Evolutionary conservation across 345 rosid genomes (phyloP).

Genomic region (Populus deltoides): DNA sequence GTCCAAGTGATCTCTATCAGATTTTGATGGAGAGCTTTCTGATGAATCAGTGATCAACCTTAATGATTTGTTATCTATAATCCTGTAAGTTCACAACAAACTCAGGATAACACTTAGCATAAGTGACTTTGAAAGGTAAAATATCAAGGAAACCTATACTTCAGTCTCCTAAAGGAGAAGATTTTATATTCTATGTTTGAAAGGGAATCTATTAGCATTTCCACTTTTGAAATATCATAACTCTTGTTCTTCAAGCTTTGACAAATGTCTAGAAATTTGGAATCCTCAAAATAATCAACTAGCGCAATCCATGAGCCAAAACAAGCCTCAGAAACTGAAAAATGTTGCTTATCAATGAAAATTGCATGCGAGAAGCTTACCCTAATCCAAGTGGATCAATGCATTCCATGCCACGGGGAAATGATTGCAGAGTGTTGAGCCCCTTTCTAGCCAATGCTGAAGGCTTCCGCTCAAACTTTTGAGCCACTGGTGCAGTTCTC

Average conservation of each 20-base stretch:
- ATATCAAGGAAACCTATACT: neutral
- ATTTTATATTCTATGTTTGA: neutral
- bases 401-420: constrained; percentile 96
- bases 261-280: neutral
- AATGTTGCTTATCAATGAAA: neutral
- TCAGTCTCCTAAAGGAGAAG: neutral
- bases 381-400: constrained; percentile 93
- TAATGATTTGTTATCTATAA: constrained; percentile 80
- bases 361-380: constrained; percentile 35
- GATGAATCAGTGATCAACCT: constrained; percentile 75
- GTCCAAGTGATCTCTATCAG: constrained; percentile 53
- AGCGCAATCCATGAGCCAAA: neutral
- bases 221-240: constrained; percentile 7
- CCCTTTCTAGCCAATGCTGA: constrained; percentile 44
- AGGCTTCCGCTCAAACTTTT: constrained; percentile 61
- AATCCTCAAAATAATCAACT: constrained; percentile 8
- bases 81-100: constrained; percentile 45
- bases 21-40: constrained; percentile 58
- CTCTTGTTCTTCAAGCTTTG: neutral
- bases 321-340: neutral
- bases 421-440: constrained; percentile 64
- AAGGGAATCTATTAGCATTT: constrained; percentile 7
- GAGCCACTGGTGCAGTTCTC: constrained; percentile 74
- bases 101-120: constrained; percentile 4
- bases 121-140: constrained; percentile 6